Evolutionary conservation across 2,329 filamentous ascomycete genomes (phyloP).

Genomic region (Purpureocillium lavendulum): DNA sequence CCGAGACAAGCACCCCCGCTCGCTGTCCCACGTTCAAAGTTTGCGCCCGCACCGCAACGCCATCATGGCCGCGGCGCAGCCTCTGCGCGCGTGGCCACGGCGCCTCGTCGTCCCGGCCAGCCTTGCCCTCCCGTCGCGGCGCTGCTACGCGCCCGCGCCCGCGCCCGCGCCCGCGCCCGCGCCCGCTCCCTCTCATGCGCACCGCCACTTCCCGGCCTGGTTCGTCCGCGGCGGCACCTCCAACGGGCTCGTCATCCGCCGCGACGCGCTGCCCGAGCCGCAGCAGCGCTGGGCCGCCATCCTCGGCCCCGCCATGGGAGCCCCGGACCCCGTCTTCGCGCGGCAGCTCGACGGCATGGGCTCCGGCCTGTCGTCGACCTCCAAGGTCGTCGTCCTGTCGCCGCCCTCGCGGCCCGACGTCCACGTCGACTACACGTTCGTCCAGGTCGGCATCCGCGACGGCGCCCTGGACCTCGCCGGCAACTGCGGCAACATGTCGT

Average conservation of each 20-base stretch:
- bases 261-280: conserved; percentile 26
- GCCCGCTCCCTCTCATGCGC: background rate
- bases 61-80: background rate
- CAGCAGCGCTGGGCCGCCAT: conserved; percentile 33
- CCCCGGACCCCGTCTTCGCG: conserved; percentile 52
- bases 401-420: conserved; percentile 36
- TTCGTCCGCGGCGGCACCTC: conserved; percentile 59
- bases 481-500: conserved; percentile 71
- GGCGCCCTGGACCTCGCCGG: conserved; percentile 54
- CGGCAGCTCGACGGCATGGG: conserved; percentile 67
- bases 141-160: no score
- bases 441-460: conserved; percentile 57
- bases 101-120: background rate
- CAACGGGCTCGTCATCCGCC: conserved; percentile 47
- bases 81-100: background rate
- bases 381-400: conserved; percentile 62
- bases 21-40: no score
- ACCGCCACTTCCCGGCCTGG: conserved; percentile 26
- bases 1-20: no score
- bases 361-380: conserved; percentile 59
- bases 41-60: no score
- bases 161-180: no score
- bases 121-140: no score
- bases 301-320: conserved; percentile 53
- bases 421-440: conserved; percentile 65